Base-by-base conservation (phyloP, 2,329 filamentous ascomycete species). In the Teratosphaeria zuluensis region DNA sequence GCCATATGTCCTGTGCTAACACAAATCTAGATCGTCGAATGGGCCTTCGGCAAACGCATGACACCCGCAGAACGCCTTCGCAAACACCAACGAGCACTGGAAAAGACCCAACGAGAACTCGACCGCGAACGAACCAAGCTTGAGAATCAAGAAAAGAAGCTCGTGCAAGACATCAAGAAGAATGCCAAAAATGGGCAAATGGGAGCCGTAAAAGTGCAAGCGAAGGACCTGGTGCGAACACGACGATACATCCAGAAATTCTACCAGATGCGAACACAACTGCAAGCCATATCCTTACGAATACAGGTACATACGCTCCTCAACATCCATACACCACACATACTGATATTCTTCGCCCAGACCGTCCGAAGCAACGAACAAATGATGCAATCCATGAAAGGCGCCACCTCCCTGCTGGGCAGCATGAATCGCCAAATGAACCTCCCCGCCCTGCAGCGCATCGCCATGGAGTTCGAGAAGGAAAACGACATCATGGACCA, bases 311-410 rank as follows among this genome's bases (percentile, higher is more conserved):
- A 74, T 62, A 5, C 53, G 1, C 53, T 12, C 53, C 16, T 14
- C 31, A 2, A 5, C 19, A 7, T 52, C 48, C 19, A 6, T n/a
- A 35, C 28, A 6, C 48, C 38, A 24, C 14, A 56, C 21, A 4
- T 8, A 31, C 24, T 28, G 42, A 21, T 7, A 21, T 7, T 11
- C n/a, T 11, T n/a, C 7, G 9, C 32, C 57, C 35, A 96, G 90
- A 99, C 94, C 55, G 92, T 97, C 64, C 86, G 94, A 64, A 96
- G 92, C 65, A 99, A 99, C 75, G 94, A 99, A 74, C 92, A 97
- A 76, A 99, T 99, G 94, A 96, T 96, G 92, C 90, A 96, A 75
- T 94, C 92, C 8, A 97, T 99, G 94, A 99, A 96, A 76, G 94
- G 94, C 35, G 94, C 94, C 4, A 97, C 94, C 1, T 86, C 87